phyloP scores from a whole-genome alignment of 257 asterid species.

The Marsdenia floribunda region DNA sequence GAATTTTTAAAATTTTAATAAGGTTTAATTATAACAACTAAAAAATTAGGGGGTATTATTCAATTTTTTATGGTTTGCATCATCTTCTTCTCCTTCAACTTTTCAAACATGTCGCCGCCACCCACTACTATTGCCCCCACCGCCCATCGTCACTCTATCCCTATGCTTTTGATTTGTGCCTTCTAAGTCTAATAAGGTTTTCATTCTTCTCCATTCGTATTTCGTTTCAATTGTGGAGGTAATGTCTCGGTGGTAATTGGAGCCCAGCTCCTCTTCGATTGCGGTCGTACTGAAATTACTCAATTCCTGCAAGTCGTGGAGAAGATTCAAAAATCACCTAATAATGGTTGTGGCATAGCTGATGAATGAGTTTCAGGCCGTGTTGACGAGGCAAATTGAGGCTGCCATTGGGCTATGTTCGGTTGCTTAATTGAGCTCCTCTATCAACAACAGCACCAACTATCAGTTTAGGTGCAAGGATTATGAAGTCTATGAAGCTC shows the following conservation, averaged over 20 bases:
- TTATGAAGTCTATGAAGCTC: conserved; percentile 11
- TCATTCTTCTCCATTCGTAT: no score
- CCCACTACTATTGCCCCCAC: no score
- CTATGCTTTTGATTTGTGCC: no score
- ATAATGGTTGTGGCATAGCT: conserved; percentile 9
- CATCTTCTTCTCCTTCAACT: no score
- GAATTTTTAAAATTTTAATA: no score
- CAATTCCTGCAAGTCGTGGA: conserved; percentile 25
- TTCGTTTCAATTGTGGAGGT: conserved; percentile 12
- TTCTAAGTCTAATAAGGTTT: no score
- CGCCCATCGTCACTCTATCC: no score
- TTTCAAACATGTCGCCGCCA: no score
- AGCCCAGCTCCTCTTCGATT: conserved; percentile 24
- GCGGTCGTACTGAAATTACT: conserved; percentile 16
- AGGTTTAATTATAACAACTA: no score
- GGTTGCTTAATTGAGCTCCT: conserved; percentile 19
- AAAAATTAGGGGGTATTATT: no score
- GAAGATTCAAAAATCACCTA: conserved; percentile 20
- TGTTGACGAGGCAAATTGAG: conserved; percentile 15
- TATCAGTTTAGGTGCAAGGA: conserved; percentile 19
- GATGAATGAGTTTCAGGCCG: conserved; percentile 14
- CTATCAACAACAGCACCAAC: conserved; percentile 15
- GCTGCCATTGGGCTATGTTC: conserved; percentile 1
- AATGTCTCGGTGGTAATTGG: conserved; percentile 22
- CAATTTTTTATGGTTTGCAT: no score